Evolutionary conservation across 192 early-diverging fungal species (phyloP), one percentile per base, ranked within the genome.

Genomic region (Backusella circina): DNA sequence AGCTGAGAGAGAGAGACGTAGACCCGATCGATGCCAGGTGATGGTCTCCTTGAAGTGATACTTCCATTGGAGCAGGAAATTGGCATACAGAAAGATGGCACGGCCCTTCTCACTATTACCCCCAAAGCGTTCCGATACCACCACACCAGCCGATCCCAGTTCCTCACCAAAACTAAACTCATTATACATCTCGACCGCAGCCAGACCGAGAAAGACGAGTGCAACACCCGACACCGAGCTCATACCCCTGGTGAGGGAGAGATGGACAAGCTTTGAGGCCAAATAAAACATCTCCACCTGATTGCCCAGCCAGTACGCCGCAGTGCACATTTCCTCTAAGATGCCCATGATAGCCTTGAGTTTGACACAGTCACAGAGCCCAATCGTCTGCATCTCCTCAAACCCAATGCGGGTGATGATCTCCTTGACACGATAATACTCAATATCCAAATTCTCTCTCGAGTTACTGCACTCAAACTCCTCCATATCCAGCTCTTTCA

Each of bases 231-330:
- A 76, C 2, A 68, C 65, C 0, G 66, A 21, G 12, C 71, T 41
- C 32, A 80, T 73, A 18, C 79, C 79, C 21, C 36, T n/a, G 16
- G 65, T 38, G 8, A 80, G 31, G 5, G 79, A 77, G 0, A 77
- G 15, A 41, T 70, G 72, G 28, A 80, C 71, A 1, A 77, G 39
- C 37, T 72, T 80, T 3, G 65, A 74, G 0, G 71, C 61, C 26
- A 77, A 51, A 18, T 71, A 80, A 65, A 80, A 80, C 75, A 80
- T 65, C 12, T 72, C 54, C 5, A 50, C 47, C 31, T 77, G 79
- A 30, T 73, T 76, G 16, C 75, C 74, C 13, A 71, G 39, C 79
- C 79, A 80, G 44, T 80, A 80, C 37, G 71, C 75, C 9, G 51
- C 44, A 2, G 70, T 75, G 26, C 68, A 71, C 77, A 75, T 37